Conservation (phyloP, 306 rosid genomes). For the Vigna hirtella region DNA sequence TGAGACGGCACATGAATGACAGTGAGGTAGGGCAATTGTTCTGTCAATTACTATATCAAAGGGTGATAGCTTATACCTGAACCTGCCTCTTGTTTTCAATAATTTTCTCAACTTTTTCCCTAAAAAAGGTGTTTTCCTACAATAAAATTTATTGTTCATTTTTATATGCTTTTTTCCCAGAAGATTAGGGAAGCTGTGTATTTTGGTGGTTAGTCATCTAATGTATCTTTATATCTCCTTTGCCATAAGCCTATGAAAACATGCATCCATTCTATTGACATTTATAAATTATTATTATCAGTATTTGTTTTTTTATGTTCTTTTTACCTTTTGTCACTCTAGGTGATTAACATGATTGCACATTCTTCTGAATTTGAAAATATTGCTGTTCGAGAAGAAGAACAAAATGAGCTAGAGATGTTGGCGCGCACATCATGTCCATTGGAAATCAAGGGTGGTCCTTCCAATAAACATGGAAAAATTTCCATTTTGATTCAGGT, state of each 20-base stretch:
- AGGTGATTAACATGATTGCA: conserved; percentile 96
- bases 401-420: conserved; percentile 90
- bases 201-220: conserved; percentile 11
- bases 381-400: conserved; percentile 98
- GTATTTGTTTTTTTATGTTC: conserved; percentile 21
- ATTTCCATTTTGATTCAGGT: conserved; percentile 97
- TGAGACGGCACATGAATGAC: conserved; percentile 92
- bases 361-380: conserved; percentile 95
- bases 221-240: background rate
- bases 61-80: background rate
- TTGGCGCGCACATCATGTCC: conserved; percentile 81
- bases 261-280: background rate
- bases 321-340: conserved; percentile 41
- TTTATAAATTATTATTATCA: background rate
- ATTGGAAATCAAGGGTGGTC: conserved; percentile 91
- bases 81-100: background rate
- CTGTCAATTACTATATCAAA: conserved; percentile 11
- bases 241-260: background rate
- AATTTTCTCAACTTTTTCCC: background rate
- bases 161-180: background rate
- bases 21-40: conserved; percentile 69
- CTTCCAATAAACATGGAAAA: conserved; percentile 94
- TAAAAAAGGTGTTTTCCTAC: background rate
- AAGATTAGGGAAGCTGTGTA: conserved; percentile 21
- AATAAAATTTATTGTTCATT: conserved; percentile 10